A percentile compares a stretch with the other conserved stretches of the same genome.
These are phyloP conservation scores for Kingdonia uniflora DNA, from an alignment of 164 flowering plant genomes.

Conservation along the genomic window DNA sequence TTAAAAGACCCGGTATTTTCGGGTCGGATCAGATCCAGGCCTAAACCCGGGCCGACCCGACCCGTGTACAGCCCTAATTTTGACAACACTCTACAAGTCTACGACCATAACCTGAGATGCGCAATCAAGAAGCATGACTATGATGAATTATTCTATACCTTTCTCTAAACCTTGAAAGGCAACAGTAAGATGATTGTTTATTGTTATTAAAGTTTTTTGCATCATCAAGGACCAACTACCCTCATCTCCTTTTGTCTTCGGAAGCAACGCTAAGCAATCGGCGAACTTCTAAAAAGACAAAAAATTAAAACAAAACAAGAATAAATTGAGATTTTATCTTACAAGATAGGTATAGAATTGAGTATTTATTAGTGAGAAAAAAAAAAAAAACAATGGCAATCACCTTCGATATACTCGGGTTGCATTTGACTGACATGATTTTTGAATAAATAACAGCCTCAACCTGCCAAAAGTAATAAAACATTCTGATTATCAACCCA, in stretches of 20 bases:
- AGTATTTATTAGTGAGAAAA: neutral
- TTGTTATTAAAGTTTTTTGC: conserved; percentile 52
- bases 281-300: conserved; percentile 48
- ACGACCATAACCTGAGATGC: too few relatives aligned
- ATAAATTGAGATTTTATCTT: neutral
- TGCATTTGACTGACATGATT: conserved; percentile 47
- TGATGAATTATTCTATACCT: conserved; percentile 33
- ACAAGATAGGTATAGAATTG: neutral
- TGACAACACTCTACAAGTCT: too few relatives aligned
- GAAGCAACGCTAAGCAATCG: conserved; percentile 63
- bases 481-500: too few relatives aligned
- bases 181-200: conserved; percentile 43
- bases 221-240: conserved; percentile 69
- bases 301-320: neutral
- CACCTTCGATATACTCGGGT: conserved; percentile 39
- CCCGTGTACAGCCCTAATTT: too few relatives aligned
- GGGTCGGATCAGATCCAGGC: too few relatives aligned
- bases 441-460: conserved; percentile 60
- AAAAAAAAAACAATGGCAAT: conserved; percentile 5
- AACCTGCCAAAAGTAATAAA: conserved; percentile 29
- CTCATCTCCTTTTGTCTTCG: conserved; percentile 71
- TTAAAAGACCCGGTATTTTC: too few relatives aligned
- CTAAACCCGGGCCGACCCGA: too few relatives aligned
- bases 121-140: too few relatives aligned
- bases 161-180: conserved; percentile 73